These are phyloP conservation scores for Aegilops sharonensis DNA, from an alignment of 176 grass and related monocot genomes.

Conservation along the genomic window DNA sequence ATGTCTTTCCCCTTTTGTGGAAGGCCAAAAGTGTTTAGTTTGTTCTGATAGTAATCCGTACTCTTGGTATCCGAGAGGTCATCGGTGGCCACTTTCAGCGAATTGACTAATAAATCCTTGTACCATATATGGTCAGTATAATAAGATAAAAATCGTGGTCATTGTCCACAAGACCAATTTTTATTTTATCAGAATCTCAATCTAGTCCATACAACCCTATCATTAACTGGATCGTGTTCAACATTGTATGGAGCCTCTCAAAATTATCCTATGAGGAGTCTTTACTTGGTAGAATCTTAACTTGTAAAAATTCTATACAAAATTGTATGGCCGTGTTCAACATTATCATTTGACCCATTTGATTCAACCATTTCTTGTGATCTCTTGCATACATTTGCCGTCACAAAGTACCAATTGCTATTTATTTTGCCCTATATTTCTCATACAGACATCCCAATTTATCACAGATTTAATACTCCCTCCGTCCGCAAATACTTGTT, in stretches of 20 bases:
- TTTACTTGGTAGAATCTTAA: not conserved
- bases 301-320: not conserved
- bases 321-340: not conserved
- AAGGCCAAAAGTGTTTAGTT: not conserved
- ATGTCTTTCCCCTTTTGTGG: not conserved
- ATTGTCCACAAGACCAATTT: not conserved
- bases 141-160: not conserved
- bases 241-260: too few species aligned
- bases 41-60: not conserved
- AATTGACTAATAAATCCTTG: not conserved
- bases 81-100: too few species aligned
- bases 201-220: not conserved
- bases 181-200: not conserved
- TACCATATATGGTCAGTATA: not conserved
- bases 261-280: not conserved
- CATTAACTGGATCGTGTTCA: too few species aligned
- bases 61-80: not conserved
- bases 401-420: not conserved
- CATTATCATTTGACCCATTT: not conserved
- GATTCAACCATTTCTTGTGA: not conserved
- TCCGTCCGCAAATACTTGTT: too few species aligned
- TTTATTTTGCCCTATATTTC: too few species aligned
- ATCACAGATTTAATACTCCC: not conserved
- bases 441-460: not conserved
- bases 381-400: not conserved